Conservation (phyloP, 179 eudicot species). For the Beta corolliflora region DNA sequence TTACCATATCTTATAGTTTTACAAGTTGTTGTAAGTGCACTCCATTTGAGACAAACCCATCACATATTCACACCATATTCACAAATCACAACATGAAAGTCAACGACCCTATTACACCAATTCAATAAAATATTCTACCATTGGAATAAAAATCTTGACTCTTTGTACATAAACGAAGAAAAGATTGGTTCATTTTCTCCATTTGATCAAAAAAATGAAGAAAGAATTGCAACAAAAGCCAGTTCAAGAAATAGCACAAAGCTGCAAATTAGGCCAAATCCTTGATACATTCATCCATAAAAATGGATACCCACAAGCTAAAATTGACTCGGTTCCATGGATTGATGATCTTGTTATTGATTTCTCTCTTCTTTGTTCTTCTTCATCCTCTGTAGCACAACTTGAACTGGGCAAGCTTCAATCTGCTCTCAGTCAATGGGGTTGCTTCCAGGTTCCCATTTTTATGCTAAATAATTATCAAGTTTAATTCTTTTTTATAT, state of each 20-base stretch:
- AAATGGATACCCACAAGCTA: constrained; percentile 21
- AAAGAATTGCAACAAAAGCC: constrained; percentile 20
- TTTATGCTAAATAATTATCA: too few species aligned
- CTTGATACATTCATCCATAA: constrained; percentile 36
- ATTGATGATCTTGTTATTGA: constrained; percentile 46
- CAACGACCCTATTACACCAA: too few species aligned
- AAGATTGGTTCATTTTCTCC: too few species aligned
- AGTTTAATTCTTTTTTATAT: too few species aligned
- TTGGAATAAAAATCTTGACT: too few species aligned
- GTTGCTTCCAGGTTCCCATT: constrained; percentile 51
- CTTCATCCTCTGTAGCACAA: constrained; percentile 31
- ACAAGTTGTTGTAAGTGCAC: too few species aligned
- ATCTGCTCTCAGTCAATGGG: constrained; percentile 47
- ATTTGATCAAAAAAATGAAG: background rate
- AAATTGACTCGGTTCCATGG: constrained; percentile 27
- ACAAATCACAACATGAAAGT: too few species aligned
- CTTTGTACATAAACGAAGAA: too few species aligned
- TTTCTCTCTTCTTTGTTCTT: constrained; percentile 27
- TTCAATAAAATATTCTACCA: too few species aligned
- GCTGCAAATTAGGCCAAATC: constrained; percentile 9
- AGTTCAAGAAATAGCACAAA: constrained; percentile 41
- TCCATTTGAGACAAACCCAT: too few species aligned
- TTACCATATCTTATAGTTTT: too few species aligned
- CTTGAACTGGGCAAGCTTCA: constrained; percentile 40
- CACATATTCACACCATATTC: too few species aligned